Base-by-base conservation (phyloP, 1,284 basidiomycete species). In the Ceratorhiza oryzae-sativae region DNA sequence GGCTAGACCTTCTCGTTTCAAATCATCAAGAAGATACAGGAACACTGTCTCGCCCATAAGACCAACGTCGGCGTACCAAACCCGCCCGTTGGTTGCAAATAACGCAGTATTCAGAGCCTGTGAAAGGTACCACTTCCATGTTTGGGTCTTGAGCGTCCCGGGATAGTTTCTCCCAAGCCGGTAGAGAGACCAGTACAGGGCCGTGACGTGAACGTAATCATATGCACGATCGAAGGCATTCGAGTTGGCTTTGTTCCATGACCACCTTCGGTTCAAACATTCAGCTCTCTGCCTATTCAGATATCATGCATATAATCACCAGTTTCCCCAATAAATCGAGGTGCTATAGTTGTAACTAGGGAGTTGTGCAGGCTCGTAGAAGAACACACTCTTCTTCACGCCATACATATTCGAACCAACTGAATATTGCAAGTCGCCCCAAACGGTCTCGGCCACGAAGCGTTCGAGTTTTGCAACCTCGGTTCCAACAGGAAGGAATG, bases 1-100 rank as follows among this genome's bases (percentile, higher is more conserved):
- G 32, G 81, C 82, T 62, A 85, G 75, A 2, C 86, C 86, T 73
- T 88, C 86, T 25, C 86, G 79, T 75, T 84, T 83, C 72, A 88
- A 77, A 75, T 88, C 86, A 72, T 85, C 80, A 42, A 88, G 77
- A 13, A 87, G 76, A 25, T 83, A 80, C 3, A 82, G 77, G 55
- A 86, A 80, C 32, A 87, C 86, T 0, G 86, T 87, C 78, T 88
- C 86, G 36, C 86, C 86, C 86, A 88, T 88, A 30, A 86, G 77
- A 1, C 86, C 86, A 74, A 83, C 85, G 56, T 81, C 77, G 0
- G 79, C 81, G 75, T 82, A 87, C 2, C 84, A 85, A 0, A 86
- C 85, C 12, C 77, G 73, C 0, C 83, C 83, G 62, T 80, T 78
- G 1, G 85, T 86, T 83, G 86, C 84, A 1, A 81, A 79, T n/a